phyloP scores from a whole-genome alignment of 1,284 basidiomycete species.

The Papiliotrema nemorosa region DNA sequence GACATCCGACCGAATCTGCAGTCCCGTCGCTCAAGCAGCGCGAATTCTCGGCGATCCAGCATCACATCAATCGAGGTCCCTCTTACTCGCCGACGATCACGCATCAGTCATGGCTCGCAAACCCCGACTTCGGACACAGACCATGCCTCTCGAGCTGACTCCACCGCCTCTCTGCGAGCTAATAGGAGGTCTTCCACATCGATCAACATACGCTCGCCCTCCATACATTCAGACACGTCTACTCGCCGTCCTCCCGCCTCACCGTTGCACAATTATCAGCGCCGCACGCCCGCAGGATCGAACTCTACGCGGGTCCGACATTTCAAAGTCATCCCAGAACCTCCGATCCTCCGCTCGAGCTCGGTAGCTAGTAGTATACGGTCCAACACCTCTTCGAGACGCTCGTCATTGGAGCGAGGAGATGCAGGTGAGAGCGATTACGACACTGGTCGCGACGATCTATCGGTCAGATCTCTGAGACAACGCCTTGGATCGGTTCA shows the following conservation, averaged over 20 bases:
- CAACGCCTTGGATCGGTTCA: conserved; percentile 20
- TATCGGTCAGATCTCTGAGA: conserved; percentile 18
- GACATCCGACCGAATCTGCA: conserved; percentile 37
- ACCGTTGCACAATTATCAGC: conserved; percentile 44
- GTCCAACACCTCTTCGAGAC: conserved; percentile 34
- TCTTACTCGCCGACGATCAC: conserved; percentile 36
- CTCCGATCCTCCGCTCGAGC: conserved; percentile 29
- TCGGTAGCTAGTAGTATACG: conserved; percentile 35
- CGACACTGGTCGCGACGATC: conserved; percentile 32
- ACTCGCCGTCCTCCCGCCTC: conserved; percentile 23
- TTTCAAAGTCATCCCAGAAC: conserved; percentile 41
- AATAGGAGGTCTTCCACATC: conserved; percentile 31
- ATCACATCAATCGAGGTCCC: conserved; percentile 40
- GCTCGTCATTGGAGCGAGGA: conserved; percentile 24
- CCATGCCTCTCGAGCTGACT: conserved; percentile 17
- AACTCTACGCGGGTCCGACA: conserved; percentile 39
- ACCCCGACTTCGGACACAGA: conserved; percentile 48
- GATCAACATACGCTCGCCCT: conserved; percentile 28
- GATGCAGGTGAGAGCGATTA: conserved; percentile 19
- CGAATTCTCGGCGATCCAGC: conserved; percentile 48
- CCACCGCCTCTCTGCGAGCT: conserved; percentile 25
- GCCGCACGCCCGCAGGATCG: conserved; percentile 35
- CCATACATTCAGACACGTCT: conserved; percentile 24
- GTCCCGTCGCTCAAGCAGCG: conserved; percentile 46
- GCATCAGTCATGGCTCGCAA: conserved; percentile 39